phyloP scores from a whole-genome alignment of 371 early-diverging fungal species.

The Mucor lusitanicus region DNA sequence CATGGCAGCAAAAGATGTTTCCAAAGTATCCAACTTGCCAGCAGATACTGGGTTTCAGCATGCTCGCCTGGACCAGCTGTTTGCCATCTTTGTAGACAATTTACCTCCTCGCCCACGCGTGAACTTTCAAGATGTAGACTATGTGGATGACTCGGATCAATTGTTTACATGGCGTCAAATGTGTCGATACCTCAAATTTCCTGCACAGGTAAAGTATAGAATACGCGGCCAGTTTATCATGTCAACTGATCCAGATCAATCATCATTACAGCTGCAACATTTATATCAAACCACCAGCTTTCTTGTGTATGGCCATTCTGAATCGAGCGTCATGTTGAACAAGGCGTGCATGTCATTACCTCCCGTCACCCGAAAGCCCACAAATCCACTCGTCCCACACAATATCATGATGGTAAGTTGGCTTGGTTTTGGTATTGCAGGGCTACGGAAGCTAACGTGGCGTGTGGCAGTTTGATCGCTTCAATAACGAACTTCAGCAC shows the following conservation, averaged over 20 bases:
- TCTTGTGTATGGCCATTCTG: conserved; percentile 14
- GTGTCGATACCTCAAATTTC: conserved; percentile 3
- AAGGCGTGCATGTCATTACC: neutral
- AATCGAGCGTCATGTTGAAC: neutral
- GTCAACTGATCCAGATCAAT: neutral
- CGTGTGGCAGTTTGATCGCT: conserved; percentile 21
- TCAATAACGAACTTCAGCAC: neutral
- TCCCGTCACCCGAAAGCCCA: neutral
- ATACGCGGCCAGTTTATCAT: neutral
- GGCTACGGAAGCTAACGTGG: neutral
- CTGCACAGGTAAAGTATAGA: conserved; percentile 5
- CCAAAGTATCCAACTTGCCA: conserved; percentile 7
- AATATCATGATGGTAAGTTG: conserved; percentile 19
- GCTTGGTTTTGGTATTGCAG: neutral
- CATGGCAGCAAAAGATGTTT: conserved; percentile 8
- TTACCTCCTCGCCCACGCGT: neutral
- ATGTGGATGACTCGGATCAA: neutral
- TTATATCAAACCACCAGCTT: neutral
- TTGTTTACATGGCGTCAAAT: neutral
- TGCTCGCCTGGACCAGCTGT: neutral
- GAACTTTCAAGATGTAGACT: neutral
- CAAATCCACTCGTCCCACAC: neutral
- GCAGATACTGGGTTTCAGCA: neutral
- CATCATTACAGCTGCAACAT: conserved; percentile 7
- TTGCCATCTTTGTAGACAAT: conserved; percentile 4